Evolutionary conservation across 352 stramenopile genomes (phyloP).

Genomic region (Pilasporangium apinafurcum): DNA sequence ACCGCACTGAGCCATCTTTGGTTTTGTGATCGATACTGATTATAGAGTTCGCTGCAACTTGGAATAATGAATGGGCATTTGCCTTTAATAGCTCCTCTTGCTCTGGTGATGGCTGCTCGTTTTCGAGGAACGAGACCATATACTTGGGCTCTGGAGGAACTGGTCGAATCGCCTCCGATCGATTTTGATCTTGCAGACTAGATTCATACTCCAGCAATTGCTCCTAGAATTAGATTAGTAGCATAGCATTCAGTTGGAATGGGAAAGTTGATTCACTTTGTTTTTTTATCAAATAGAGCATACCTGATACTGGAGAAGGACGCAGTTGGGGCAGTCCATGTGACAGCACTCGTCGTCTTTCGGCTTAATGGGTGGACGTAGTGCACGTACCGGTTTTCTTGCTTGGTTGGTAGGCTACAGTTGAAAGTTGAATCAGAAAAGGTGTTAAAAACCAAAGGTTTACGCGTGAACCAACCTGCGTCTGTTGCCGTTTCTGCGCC

Average conservation of each 20-base stretch:
- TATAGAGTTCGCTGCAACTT: constrained; percentile 41
- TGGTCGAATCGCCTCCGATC: constrained; percentile 7
- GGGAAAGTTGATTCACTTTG: no score
- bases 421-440: neutral
- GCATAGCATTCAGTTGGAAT: no score
- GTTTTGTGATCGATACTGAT: constrained; percentile 56
- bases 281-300: no score
- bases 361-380: constrained; percentile 54
- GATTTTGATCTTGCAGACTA: constrained; percentile 29
- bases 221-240: no score
- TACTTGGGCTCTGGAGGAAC: constrained; percentile 43
- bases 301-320: constrained; percentile 83
- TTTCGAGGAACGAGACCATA: constrained; percentile 40
- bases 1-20: constrained; percentile 43
- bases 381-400: constrained; percentile 14
- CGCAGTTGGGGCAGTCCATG: constrained; percentile 81
- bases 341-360: constrained; percentile 81
- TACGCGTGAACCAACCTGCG: constrained; percentile 13
- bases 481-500: constrained; percentile 50
- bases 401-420: constrained; percentile 1
- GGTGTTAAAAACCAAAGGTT: neutral
- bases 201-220: constrained; percentile 82
- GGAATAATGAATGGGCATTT: constrained; percentile 39
- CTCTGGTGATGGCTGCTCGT: constrained; percentile 1
- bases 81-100: constrained; percentile 24